Conservation (phyloP, 306 rosid species). For the Lotus japonicus region DNA sequence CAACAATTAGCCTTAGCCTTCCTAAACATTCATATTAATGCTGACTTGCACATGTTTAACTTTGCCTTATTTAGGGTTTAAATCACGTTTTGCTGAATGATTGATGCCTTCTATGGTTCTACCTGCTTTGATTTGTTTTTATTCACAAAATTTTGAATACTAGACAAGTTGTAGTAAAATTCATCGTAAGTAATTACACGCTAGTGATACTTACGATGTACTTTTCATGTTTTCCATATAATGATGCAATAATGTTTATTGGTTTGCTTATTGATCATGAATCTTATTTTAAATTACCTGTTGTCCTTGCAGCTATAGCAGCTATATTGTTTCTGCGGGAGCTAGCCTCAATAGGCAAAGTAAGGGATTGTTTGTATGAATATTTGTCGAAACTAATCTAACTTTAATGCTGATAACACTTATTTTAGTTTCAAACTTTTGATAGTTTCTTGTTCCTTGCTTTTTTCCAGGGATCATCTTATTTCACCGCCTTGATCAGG, state of each 20-base stretch:
- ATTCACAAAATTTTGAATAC: not conserved
- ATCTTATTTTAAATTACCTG: conserved; percentile 17
- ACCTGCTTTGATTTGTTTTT: not conserved
- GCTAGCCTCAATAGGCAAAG: conserved; percentile 44
- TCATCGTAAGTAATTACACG: not conserved
- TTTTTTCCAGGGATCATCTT: conserved; percentile 54
- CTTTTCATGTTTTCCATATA: not conserved
- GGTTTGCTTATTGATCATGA: not conserved
- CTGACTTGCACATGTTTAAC: not conserved
- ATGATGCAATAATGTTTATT: conserved; percentile 1
- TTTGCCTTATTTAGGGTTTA: not conserved
- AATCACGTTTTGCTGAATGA: not conserved
- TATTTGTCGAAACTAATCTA: not conserved
- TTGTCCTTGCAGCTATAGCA: conserved; percentile 63
- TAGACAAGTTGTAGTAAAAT: not conserved
- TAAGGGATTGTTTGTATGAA: conserved; percentile 25
- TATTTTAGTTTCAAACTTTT: conserved; percentile 17
- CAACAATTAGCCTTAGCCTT: not conserved
- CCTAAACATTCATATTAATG: not conserved
- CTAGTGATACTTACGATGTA: not conserved
- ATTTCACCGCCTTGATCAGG: conserved; percentile 71
- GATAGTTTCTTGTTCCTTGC: conserved; percentile 24
- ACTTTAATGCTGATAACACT: not conserved
- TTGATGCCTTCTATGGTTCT: not conserved
- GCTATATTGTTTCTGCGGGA: conserved; percentile 61